Base-by-base conservation (phyloP, 2,329 filamentous ascomycete species). In the Penicillium sp. region DNA sequence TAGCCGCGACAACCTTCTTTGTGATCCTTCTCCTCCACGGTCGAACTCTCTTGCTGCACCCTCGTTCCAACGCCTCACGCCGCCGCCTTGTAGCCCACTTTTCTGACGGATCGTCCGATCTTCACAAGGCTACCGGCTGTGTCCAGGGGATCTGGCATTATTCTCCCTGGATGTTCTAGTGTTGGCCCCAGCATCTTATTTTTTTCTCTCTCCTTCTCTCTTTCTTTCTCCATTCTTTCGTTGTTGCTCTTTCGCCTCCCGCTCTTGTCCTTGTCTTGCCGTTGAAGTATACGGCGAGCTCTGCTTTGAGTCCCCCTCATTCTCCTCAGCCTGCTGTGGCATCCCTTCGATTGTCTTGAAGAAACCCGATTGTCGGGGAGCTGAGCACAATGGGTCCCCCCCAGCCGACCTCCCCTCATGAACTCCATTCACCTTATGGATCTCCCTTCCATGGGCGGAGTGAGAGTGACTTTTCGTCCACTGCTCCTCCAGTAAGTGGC, bases 361-460 rank as follows among this genome's bases (percentile, higher is more conserved):
- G 41, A 36, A 41, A 8, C 37, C 44, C 50, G 30, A 46, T 21
- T 21, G 30, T 33, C 46, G 46, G 46, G 48, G 50, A 60, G 49
- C 43, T 41, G 49, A 51, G 20, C 56, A 60, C 20, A 24, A 63
- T 63, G 60, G 54, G 41, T 51, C 44, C 51, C 51, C 26, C 54
- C 36, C 26, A 51, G 53, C 56, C 54, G 39, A 60, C 56, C 7
- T 62, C 60, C 15, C 56, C 56, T 34, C 52, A 53, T 32, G 55
- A 52, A n/a, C 51, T 52, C 9, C 48, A 49, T 17, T 50, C 52
- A 12, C 51, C 60, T 13, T 58, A 62, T 45, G 39, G 26, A 15
- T 63, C 60, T 9, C 59, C 60, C 17, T 42, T 42, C 39, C 39
- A 42, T 36, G 46, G 30, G 39, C 55, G 7, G 7, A 62, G 59